Conservation (phyloP, 331 rosid species). For the Stylosanthes scabra region DNA sequence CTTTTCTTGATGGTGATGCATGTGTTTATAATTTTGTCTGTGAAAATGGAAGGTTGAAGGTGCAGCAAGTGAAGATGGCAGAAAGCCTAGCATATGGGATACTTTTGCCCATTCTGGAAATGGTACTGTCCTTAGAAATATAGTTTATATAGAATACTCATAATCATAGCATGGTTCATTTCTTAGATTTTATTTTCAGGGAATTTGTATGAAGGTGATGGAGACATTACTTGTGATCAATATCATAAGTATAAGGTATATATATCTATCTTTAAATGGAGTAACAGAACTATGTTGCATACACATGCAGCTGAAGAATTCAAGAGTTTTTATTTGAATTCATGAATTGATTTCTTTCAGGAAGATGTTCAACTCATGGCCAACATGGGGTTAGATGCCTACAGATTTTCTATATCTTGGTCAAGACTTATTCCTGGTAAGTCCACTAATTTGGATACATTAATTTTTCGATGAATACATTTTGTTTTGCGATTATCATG, state of each 20-base stretch:
- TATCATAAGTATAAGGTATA: constrained; percentile 48
- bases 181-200: constrained; percentile 10
- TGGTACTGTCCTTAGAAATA: constrained; percentile 23
- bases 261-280: background rate
- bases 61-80: constrained; percentile 50
- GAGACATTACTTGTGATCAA: constrained; percentile 41
- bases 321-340: background rate
- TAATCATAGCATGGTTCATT: background rate
- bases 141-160: background rate
- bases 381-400: constrained; percentile 67
- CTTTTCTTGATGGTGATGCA: background rate
- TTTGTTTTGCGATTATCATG: no score
- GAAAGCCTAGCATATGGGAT: constrained; percentile 48
- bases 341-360: constrained; percentile 42
- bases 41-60: constrained; percentile 51
- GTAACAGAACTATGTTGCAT: background rate
- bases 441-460: no score
- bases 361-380: constrained; percentile 80
- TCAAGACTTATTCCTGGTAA: constrained; percentile 78
- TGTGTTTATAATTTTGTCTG: background rate
- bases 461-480: no score
- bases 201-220: constrained; percentile 7
- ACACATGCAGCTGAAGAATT: background rate
- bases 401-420: constrained; percentile 88
- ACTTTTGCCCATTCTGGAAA: constrained; percentile 40